Evolutionary conservation across 352 stramenopile species (phyloP).

Genomic region (Phytophthora pini): DNA sequence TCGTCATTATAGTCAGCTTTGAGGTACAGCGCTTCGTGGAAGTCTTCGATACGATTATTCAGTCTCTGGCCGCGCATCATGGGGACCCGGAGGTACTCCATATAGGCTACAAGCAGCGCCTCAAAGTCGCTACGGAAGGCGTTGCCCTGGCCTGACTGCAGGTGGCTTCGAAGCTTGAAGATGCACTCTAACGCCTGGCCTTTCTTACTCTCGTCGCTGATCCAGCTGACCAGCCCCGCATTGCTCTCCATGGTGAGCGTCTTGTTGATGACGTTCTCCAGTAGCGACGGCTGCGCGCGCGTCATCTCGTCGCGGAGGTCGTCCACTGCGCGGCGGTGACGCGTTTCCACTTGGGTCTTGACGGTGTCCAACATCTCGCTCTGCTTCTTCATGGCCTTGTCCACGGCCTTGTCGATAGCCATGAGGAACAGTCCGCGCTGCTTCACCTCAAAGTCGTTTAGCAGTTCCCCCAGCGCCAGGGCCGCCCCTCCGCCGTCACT

Average conservation of each 20-base stretch:
- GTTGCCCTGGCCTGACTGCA: constrained; percentile 26
- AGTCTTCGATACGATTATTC: constrained; percentile 43
- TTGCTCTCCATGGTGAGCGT: constrained; percentile 35
- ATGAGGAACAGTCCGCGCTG: constrained; percentile 34
- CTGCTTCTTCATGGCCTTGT: constrained; percentile 37
- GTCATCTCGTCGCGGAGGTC: constrained; percentile 22
- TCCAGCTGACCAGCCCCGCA: constrained; percentile 30
- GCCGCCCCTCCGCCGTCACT: constrained; percentile 7
- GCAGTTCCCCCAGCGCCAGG: constrained; percentile 25
- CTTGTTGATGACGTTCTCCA: constrained; percentile 20
- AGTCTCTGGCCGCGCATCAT: constrained; percentile 25
- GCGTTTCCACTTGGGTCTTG: constrained; percentile 25
- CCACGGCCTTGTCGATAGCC: constrained; percentile 36
- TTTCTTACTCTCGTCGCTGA: constrained; percentile 21
- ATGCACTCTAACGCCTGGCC: constrained; percentile 18
- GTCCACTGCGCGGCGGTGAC: constrained; percentile 19
- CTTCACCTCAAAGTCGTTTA: constrained; percentile 36
- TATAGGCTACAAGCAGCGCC: constrained; percentile 33
- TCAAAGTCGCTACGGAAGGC: constrained; percentile 43
- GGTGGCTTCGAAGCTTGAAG: constrained; percentile 19
- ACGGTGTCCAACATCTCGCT: constrained; percentile 35
- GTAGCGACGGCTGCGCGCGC: constrained; percentile 25
- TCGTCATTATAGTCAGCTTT: constrained; percentile 32
- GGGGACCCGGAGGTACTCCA: constrained; percentile 33
- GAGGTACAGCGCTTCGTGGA: constrained; percentile 29